Evolutionary conservation across 768 basidiomycete genomes (phyloP), one percentile per base, ranked within the genome.

Genomic region (Lentinula sp.): DNA sequence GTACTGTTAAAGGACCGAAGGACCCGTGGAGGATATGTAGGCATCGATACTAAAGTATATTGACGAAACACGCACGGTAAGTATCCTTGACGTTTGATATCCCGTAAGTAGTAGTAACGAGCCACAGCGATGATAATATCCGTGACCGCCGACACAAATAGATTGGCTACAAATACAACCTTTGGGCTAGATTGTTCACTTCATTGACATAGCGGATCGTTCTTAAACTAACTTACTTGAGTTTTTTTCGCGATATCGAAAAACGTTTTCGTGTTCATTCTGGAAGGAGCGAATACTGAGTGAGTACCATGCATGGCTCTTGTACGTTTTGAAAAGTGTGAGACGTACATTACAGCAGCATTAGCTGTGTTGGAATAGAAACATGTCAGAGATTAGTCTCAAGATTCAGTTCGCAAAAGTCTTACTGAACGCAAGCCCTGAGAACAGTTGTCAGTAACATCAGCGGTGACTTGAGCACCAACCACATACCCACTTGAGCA

Each of bases 71-170:
- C 63, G 28, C 37, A 64, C 63, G 53, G 41, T 6, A 57, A 48
- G 48, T 61, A 61, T 46, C 60, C 60, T 46, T 61, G 46, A 7
- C 16, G 46, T n/a, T 58, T 57, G 12, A 64, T n/a, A n/a, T 45
- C 55, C 23, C 60, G 46, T 15, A 64, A 23, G 46, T 54, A 61
- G 37, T 59, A 58, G 36, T 64, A 64, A 15, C 63, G 56, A 15
- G 57, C 56, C 28, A 37, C 41, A 32, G 63, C 58, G 9, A 64
- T 59, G 4, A 61, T 49, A 7, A 61, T 28, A 49, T 64, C 63
- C 1, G 57, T 64, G n/a, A 57, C 7, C 2, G 60, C 63, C 32
- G 63, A 64, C n/a, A 64, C 35, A 1, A 37, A 36, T 43, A 64
- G 35, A 16, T 60, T 60, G 12, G 60, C 48, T 8, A 60, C 57